Conservation (phyloP, 1,139 yeast genomes). For the Lodderomyces orthopsilosis region DNA sequence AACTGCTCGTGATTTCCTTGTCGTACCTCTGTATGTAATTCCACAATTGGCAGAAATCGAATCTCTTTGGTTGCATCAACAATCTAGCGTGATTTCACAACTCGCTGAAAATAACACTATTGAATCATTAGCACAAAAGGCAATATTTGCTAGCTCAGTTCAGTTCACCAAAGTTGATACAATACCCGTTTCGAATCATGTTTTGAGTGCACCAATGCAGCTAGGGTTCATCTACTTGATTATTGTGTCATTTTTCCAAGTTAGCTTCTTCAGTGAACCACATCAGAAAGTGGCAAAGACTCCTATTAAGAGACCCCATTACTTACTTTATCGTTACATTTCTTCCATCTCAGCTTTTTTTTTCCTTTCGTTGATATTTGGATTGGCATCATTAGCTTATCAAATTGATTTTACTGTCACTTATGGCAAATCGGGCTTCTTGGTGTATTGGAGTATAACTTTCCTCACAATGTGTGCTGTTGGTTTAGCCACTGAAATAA, state of each 20-base stretch:
- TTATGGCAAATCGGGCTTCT: slow-evolving; percentile 41
- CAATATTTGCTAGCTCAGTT: slow-evolving; percentile 33
- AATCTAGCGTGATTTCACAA: slow-evolving; percentile 9
- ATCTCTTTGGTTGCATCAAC: slow-evolving; percentile 10
- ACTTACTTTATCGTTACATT: slow-evolving; percentile 28
- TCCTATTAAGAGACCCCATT: slow-evolving; percentile 29
- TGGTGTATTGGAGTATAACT: slow-evolving; percentile 45
- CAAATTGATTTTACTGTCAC: slow-evolving; percentile 40
- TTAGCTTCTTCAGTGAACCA: slow-evolving; percentile 49
- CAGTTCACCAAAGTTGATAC: slow-evolving; percentile 42
- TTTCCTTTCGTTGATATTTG: slow-evolving; percentile 35
- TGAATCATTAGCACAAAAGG: slow-evolving; percentile 15
- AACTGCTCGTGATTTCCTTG: slow-evolving; percentile 39
- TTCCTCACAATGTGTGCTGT: slow-evolving; percentile 45
- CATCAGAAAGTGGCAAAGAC: slow-evolving; percentile 45
- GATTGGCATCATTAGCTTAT: slow-evolving; percentile 42
- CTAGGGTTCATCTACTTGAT: slow-evolving; percentile 76
- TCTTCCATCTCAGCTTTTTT: slow-evolving; percentile 32
- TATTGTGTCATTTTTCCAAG: slow-evolving; percentile 51
- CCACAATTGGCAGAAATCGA: slow-evolving; percentile 12
- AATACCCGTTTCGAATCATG: slow-evolving; percentile 50
- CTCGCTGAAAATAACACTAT: slow-evolving; percentile 9
- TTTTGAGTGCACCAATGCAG: slow-evolving; percentile 61
- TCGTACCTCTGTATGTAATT: slow-evolving; percentile 13
- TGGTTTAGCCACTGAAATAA: slow-evolving; percentile 40